phyloP scores from a whole-genome alignment of 352 stramenopile species.

The Pythium brassicae region DNA sequence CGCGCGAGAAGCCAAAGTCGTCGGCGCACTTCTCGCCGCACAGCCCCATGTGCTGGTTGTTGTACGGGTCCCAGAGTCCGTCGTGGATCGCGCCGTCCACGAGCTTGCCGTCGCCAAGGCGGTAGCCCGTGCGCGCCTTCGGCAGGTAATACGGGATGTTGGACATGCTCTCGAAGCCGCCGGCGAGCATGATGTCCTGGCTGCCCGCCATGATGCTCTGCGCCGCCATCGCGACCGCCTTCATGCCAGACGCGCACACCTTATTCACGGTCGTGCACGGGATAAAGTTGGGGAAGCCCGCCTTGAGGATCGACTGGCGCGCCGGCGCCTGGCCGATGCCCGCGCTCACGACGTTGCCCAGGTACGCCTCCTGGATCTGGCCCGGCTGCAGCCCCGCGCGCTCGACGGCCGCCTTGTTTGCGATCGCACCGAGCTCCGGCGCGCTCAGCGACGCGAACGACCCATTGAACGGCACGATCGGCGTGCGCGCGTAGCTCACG shows the following conservation, averaged over 20 bases:
- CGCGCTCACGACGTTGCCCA: conserved; percentile 97
- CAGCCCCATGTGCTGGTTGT: conserved; percentile 93
- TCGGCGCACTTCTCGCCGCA: conserved; percentile 95
- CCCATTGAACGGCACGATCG: conserved; percentile 95
- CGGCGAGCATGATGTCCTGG: conserved; percentile 89
- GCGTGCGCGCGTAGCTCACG: conserved; percentile 92
- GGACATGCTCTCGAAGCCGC: conserved; percentile 97
- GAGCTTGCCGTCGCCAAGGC: conserved; percentile 88
- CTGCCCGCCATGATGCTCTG: conserved; percentile 88
- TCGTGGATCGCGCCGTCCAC: conserved; percentile 94
- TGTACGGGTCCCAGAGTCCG: conserved; percentile 97
- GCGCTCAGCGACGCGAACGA: conserved; percentile 85
- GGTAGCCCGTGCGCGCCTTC: conserved; percentile 88
- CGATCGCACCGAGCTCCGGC: conserved; percentile 91
- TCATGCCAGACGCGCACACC: conserved; percentile 96
- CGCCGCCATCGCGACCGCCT: conserved; percentile 78
- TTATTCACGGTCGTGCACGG: conserved; percentile 99
- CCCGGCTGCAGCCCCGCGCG: conserved; percentile 57
- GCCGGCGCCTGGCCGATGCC: conserved; percentile 95
- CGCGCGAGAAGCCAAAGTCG: conserved; percentile 22
- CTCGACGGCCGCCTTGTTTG: conserved; percentile 83
- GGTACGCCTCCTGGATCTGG: conserved; percentile 94
- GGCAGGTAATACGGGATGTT: conserved; percentile 97
- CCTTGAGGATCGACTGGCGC: conserved; percentile 91
- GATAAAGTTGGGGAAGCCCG: conserved; percentile 88